Evolutionary conservation across 192 early-diverging fungal species (phyloP), one percentile per base, ranked within the genome.

Genomic region (Allomyces arbusculus): DNA sequence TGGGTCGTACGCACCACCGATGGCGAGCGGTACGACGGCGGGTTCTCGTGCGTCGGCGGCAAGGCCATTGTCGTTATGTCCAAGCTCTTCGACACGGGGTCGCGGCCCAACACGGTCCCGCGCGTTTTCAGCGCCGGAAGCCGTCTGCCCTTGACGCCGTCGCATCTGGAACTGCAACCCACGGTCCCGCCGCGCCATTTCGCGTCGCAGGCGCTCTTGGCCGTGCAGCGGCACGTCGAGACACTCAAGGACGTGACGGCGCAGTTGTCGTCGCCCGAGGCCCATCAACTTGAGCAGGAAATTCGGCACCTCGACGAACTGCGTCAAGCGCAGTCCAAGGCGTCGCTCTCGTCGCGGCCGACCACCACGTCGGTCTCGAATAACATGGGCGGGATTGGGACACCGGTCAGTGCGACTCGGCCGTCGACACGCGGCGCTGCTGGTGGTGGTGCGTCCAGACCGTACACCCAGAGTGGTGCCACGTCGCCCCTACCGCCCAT

Each of bases 1-100:
- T 85, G 73, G 69, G 66, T 76, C 5, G 66, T 85, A 5, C 65
- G 70, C 16, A 79, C 82, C 6, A 72, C 68, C 14, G 79, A 79
- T 61, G 83, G 83, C 12, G 83, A 85, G 67, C 70, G 79, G 64
- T 80, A 78, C 58, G 64, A 67, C 24, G 81, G 79, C 12, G 62
- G 63, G 4, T 61, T 78, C 9, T 66, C 62, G 9, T 77, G 75
- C 3, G 77, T 73, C 10, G 83, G 83, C 24, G 83, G 83, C 7
- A 72, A 79, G 63, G 83, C 83, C 10, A 85, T 84, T 62, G 78
- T 84, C 65, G 78, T 80, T 62, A 75, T 85, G 40, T 40, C 33
- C 33, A 40, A 40, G 33, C 45, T 62, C 19, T 66, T 63, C 19
- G 10, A 24, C 25, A 23, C 67, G 12, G 23, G 23, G 0, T n/a